Evolutionary conservation across 495 filamentous ascomycete genomes (phyloP).

Genomic region (Penicillium daleae): DNA sequence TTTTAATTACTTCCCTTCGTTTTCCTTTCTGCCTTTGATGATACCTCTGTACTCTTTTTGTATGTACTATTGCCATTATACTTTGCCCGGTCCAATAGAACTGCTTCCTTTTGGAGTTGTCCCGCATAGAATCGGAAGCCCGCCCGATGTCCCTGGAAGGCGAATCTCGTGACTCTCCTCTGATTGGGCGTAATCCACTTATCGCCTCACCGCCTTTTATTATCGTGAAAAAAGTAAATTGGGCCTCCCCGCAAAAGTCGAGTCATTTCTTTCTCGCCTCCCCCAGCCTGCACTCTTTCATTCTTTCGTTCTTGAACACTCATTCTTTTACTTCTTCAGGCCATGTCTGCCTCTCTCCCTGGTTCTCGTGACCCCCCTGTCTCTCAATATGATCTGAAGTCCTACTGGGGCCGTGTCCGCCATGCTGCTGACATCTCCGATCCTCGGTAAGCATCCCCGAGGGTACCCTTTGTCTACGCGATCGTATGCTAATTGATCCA

Average conservation of each 20-base stretch:
- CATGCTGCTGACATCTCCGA: slow-evolving; percentile 91
- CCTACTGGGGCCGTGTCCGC: slow-evolving; percentile 92
- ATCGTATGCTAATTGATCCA: slow-evolving; percentile 16
- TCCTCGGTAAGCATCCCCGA: slow-evolving; percentile 74
- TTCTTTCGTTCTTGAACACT: slow-evolving; percentile 1
- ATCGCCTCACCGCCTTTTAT: slow-evolving; percentile 49
- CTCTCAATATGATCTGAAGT: slow-evolving; percentile 88
- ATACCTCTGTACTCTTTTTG: slow-evolving; percentile 42
- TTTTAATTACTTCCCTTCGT: slow-evolving; percentile 29
- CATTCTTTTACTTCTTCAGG: slow-evolving; percentile 10
- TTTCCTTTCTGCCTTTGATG: slow-evolving; percentile 21
- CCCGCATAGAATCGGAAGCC: slow-evolving; percentile 11
- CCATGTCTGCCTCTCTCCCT: slow-evolving; percentile 89
- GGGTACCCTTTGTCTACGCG: background rate
- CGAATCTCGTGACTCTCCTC: background rate
- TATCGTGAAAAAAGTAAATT: slow-evolving; percentile 23
- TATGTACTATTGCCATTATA: slow-evolving; percentile 5
- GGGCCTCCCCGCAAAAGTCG: slow-evolving; percentile 27
- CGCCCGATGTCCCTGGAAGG: slow-evolving; percentile 16
- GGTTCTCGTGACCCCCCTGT: slow-evolving; percentile 82
- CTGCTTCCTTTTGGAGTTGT: background rate
- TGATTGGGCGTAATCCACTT: slow-evolving; percentile 37
- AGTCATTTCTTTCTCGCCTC: slow-evolving; percentile 17
- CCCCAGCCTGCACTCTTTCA: background rate
- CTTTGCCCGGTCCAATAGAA: slow-evolving; percentile 16